Base-by-base conservation (phyloP, 208 protist genomes). In the Lotmaria passim region DNA sequence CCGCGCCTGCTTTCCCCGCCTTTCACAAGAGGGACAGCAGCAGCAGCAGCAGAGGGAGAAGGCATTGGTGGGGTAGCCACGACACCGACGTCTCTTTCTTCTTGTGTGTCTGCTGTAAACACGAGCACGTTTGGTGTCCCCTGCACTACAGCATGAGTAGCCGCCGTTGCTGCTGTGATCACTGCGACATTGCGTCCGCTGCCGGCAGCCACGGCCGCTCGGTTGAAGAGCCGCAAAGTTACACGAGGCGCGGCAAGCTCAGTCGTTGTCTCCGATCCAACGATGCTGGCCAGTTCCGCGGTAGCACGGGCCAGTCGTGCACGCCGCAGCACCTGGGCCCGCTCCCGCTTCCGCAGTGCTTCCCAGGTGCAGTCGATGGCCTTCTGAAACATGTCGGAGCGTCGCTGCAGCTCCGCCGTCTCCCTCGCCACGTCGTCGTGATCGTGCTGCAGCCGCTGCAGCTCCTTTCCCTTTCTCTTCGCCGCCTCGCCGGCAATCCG, bases 391-490 rank as follows among this genome's bases (percentile, higher is more conserved):
- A 58, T 55, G 10, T 56, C 67, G 19, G 82, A 67, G 10, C 73
- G 48, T 0, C 15, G 15, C 43, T 77, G 58, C 68, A 91, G 44
- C 24, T 65, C 56, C 2, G 65, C 39, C 7, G 87, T 46, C 46
- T 81, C 69, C 10, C 58, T n/a, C 30, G 26, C 51, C 58, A 90
- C 30, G 44, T 83, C 85, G 0, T 88, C 84, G 34, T 87, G 73
- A 43, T 88, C 83, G 43, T 73, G 64, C 62, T 86, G 76, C 36
- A 91, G 72, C 39, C 70, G 78, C 33, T 74, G 50, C 26, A 84
- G 69, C 66, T 95, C 90, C 61, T 85, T 85, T 0, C 87, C 87
- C 46, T 87, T 88, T 41, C 62, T 52, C 46, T 80, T 77, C 26
- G 10, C 41, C 28, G 84, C 55, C 72, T 90, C 84, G 21, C 48